These are phyloP conservation scores for Penicillium chermesinum DNA, from an alignment of 495 filamentous ascomycete species.

Conservation along the genomic window DNA sequence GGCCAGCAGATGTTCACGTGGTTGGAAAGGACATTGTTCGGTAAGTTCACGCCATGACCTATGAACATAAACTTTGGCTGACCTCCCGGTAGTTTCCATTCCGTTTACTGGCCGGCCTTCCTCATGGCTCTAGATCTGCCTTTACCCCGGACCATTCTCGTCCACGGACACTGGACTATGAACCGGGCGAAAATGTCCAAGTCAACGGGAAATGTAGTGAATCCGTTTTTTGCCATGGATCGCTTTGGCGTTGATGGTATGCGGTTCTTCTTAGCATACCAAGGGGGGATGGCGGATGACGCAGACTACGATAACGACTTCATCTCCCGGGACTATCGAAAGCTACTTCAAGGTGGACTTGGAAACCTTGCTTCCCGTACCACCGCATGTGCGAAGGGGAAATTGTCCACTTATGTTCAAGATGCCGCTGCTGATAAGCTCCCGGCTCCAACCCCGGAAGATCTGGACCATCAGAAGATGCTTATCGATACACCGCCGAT, in stretches of 20 bases:
- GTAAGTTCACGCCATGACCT: constrained; percentile 24
- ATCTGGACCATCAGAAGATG: constrained; percentile 29
- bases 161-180: constrained; percentile 94
- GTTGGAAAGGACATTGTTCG: constrained; percentile 94
- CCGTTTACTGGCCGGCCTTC: constrained; percentile 96
- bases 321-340: constrained; percentile 75
- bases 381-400: constrained; percentile 61
- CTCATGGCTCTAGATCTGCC: constrained; percentile 84
- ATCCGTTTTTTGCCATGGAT: constrained; percentile 87
- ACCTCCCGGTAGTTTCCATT: constrained; percentile 62
- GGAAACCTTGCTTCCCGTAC: constrained; percentile 76
- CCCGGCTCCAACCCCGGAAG: constrained; percentile 21
- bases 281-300: constrained; percentile 70
- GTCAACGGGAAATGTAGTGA: constrained; percentile 88
- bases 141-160: constrained; percentile 73
- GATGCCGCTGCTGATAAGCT: constrained; percentile 32
- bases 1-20: constrained; percentile 90
- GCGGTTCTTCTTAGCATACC: constrained; percentile 78
- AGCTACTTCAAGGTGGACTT: constrained; percentile 62
- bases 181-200: constrained; percentile 91
- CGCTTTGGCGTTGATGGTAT: constrained; percentile 82
- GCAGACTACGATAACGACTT: constrained; percentile 75
- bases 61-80: constrained; percentile 5
- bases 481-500: constrained; percentile 31
- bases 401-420: constrained; percentile 50